Evolutionary conservation across 1,284 basidiomycete genomes (phyloP), one percentile per base, ranked within the genome.

Genomic region (Ustilago sp.): DNA sequence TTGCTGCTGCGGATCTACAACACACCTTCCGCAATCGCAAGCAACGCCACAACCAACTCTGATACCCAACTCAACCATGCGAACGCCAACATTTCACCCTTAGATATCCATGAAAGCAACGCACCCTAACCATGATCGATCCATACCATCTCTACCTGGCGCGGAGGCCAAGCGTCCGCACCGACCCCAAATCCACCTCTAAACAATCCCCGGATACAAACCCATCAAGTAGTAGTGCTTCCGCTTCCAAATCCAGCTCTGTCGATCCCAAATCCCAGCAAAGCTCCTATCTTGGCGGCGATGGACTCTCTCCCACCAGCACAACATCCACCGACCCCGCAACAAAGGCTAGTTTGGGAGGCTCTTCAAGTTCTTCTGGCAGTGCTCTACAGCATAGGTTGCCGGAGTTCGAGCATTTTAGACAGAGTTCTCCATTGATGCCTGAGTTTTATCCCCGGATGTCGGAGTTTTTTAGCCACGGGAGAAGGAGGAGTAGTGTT

Each of bases 371-470:
- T 34, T 63, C 60, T n/a, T 63, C 64, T 15, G 38, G 48, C 60
- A 64, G 51, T 48, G 50, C 68, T 11, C 57, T 71, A 4, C 68
- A 59, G 6, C 74, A 72, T 59, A 69, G 60, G 50, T 57, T 75
- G 41, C 70, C 75, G 34, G 75, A 77, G 19, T 64, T 77, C 41
- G 75, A 77, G n/a, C 67, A 77, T 48, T 77, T 77, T 56, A 64
- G 67, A 28, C 74, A 77, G 45, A 73, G 61, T 51, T 63, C 65
- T 1, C 66, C 66, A 0, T 31, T 77, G 38, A 67, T 69, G 66
- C 70, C 70, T 15, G 75, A 77, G 32, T 73, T 70, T 60, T 63
- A 63, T n/a, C 75, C 75, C 3, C 50, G 75, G 41, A 77, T 70
- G 12, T 73, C 75, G 34, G 75, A 74, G 13, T 77, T 77, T 50